phyloP scores from a whole-genome alignment of 352 stramenopile species.

The Phytophthora sp. region DNA sequence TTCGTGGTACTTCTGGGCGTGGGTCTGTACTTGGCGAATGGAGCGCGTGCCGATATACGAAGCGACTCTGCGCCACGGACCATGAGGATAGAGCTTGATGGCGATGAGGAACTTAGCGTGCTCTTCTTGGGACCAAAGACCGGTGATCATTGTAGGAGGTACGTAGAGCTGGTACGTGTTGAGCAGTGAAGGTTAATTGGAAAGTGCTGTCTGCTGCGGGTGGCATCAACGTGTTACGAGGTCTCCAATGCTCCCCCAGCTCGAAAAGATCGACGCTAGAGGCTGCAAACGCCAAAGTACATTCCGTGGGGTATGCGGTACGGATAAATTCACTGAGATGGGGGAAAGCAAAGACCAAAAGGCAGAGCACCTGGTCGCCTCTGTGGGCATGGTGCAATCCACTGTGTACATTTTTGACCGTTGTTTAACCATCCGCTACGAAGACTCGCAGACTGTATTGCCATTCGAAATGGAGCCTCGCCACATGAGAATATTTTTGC shows the following conservation, averaged over 20 bases:
- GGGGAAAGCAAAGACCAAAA: not conserved
- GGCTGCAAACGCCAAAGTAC: constrained; percentile 20
- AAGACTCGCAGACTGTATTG: constrained; percentile 15
- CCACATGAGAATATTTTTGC: constrained; percentile 21
- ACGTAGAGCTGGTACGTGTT: constrained; percentile 37
- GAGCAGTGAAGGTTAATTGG: constrained; percentile 21
- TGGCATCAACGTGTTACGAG: not conserved
- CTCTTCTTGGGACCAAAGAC: constrained; percentile 65
- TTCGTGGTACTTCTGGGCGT: constrained; percentile 71
- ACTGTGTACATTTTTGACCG: constrained; percentile 15
- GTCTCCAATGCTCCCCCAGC: constrained; percentile 30
- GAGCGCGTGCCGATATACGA: constrained; percentile 57
- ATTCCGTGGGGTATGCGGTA: constrained; percentile 19
- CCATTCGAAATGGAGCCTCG: constrained; percentile 15
- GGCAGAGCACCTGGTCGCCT: constrained; percentile 11
- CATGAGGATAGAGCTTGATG: constrained; percentile 55
- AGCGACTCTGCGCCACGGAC: constrained; percentile 59
- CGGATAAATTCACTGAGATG: constrained; percentile 34
- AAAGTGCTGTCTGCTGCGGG: constrained; percentile 18
- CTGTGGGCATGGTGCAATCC: constrained; percentile 34
- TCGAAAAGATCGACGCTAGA: constrained; percentile 26
- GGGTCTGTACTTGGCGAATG: constrained; percentile 66
- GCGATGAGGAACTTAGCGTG: constrained; percentile 65
- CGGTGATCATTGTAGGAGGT: constrained; percentile 32
- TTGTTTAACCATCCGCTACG: constrained; percentile 21